Evolutionary conservation across 1,139 yeast genomes (phyloP).

Genomic region (Nakaseomyces uthaithaninus): DNA sequence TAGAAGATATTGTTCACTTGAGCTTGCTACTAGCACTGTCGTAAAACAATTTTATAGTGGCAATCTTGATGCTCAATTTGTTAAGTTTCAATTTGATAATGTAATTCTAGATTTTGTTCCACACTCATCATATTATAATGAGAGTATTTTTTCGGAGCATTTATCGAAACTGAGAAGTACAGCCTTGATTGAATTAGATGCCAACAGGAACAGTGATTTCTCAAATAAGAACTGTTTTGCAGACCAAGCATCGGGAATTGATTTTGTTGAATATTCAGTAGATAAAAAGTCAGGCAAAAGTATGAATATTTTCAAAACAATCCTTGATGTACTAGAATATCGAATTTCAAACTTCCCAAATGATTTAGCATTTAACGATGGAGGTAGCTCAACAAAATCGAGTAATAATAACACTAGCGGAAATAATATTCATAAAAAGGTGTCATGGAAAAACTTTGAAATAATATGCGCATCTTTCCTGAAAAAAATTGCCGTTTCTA

Average conservation of each 20-base stretch:
- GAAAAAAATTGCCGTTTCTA: constrained; percentile 41
- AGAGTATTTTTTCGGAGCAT: constrained; percentile 32
- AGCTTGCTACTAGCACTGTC: constrained; percentile 89
- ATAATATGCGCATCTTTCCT: constrained; percentile 57
- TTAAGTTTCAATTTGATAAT: constrained; percentile 49
- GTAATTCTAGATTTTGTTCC: constrained; percentile 32
- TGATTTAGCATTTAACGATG: constrained; percentile 68
- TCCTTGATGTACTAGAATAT: constrained; percentile 70
- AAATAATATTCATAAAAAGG: constrained; percentile 42
- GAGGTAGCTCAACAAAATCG: constrained; percentile 35
- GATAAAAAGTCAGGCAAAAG: constrained; percentile 75
- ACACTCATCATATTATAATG: constrained; percentile 29
- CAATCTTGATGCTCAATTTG: constrained; percentile 62
- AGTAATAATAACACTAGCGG: constrained; percentile 18
- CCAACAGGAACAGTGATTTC: neutral
- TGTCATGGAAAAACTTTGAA: constrained; percentile 85
- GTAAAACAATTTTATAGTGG: constrained; percentile 77
- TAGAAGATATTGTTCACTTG: constrained; percentile 45
- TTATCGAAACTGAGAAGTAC: constrained; percentile 26
- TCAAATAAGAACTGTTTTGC: constrained; percentile 16
- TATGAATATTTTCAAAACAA: constrained; percentile 61
- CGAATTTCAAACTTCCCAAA: constrained; percentile 70
- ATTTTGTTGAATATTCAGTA: constrained; percentile 59
- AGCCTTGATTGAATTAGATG: constrained; percentile 18
- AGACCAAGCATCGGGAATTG: constrained; percentile 68